Evolutionary conservation across 2,329 filamentous ascomycete species (phyloP).

Genomic region (Ophiostoma ulmi): DNA sequence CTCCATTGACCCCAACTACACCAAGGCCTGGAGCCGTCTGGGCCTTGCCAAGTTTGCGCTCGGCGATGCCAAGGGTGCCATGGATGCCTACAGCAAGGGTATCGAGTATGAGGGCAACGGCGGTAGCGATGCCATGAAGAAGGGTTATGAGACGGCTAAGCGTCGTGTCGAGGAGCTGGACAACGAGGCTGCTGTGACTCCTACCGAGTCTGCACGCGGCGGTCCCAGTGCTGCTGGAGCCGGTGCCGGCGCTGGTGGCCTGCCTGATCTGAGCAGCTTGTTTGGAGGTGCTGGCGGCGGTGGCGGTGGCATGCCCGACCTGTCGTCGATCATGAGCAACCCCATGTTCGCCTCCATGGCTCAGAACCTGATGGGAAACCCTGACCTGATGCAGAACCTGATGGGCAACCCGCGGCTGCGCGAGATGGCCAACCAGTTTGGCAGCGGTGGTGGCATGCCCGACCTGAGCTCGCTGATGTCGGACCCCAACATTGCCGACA

Average conservation of each 20-base stretch:
- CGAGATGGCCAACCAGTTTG: constrained; percentile 80
- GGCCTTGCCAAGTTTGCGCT: constrained; percentile 88
- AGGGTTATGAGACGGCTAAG: constrained; percentile 91
- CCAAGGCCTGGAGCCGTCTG: constrained; percentile 92
- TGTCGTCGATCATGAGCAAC: constrained; percentile 86
- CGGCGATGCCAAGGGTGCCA: constrained; percentile 82
- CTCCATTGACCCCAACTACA: constrained; percentile 82
- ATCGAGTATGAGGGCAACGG: constrained; percentile 93
- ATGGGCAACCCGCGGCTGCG: constrained; percentile 90
- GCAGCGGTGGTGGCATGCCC: constrained; percentile 63
- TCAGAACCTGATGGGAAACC: constrained; percentile 95
- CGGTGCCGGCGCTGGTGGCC: constrained; percentile 47
- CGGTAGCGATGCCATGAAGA: constrained; percentile 95
- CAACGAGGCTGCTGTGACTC: constrained; percentile 42
- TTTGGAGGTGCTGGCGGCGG: constrained; percentile 56
- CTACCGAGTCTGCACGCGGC: constrained; percentile 23
- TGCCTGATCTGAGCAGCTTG: constrained; percentile 70
- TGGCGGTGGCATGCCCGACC: constrained; percentile 78
- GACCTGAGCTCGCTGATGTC: constrained; percentile 82
- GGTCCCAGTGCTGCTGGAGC: constrained; percentile 35
- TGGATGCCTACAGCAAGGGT: constrained; percentile 90
- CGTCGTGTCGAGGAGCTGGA: constrained; percentile 74
- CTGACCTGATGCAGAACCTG: constrained; percentile 81
- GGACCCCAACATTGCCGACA: constrained; percentile 85
- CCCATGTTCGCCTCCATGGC: constrained; percentile 98